Base-by-base conservation (phyloP, 2,329 filamentous ascomycete genomes). In the Aspergillus sp. region DNA sequence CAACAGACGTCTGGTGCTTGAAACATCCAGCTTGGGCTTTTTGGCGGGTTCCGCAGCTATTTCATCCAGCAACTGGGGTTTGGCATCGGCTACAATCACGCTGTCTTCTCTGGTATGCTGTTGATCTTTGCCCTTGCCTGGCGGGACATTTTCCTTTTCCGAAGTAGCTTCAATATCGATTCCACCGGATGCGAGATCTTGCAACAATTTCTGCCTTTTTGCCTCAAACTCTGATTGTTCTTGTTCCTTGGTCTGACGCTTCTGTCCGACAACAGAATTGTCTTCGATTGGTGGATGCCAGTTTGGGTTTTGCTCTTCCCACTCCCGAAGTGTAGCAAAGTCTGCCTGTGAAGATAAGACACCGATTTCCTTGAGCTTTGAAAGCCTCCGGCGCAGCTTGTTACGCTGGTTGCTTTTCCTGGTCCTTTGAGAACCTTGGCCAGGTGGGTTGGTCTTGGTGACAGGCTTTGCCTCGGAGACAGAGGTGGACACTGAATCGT, bases 1-100 rank as follows among this genome's bases (percentile, higher is more conserved):
- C 0, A 91, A 63, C 44, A 90, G 70, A 51, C 87, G 78, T 42
- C 80, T 76, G 2, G 82, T 80, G 40, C 83, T 82, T 11, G 74
- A 77, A 28, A 88, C 44, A 55, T 83, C 76, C 30, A 83, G 61
- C 12, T 67, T 66, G 37, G 71, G 68, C 44, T 69, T 66, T 32
- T 58, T 64, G 9, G 57, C 42, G 30, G 49, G 31, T 37, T 56
- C 51, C 30, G 45, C 33, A 27, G 45, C 50, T 6, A 40, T 35
- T 27, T 52, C 43, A 27, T 32, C n/a, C 19, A 27, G 11, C 6
- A 33, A 28, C 7, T 26, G 35, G 33, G 3, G n/a, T 6, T 30
- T 3, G 8, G 29, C 13, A 6, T 45, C 46, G n/a, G 27, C 39
- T 7, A 45, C 47, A 39, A 48, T 44, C 8, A 34, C 35, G 19